These are phyloP conservation scores for Crithidia expoeki DNA, from an alignment of 208 protist species.

Conservation along the genomic window DNA sequence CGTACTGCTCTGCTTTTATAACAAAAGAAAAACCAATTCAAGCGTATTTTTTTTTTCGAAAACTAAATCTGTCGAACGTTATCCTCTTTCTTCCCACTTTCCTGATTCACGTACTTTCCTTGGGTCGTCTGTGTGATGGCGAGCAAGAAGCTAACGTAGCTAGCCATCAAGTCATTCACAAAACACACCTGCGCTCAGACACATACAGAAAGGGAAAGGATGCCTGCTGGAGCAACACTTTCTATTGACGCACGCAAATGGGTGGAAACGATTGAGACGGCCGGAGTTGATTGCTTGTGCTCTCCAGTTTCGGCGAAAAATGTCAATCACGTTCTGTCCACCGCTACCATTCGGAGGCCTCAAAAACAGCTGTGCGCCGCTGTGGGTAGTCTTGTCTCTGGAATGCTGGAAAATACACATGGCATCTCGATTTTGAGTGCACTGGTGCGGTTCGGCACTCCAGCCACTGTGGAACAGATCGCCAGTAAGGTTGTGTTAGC, in stretches of 20 bases:
- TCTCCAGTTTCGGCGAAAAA: slow-evolving; percentile 67
- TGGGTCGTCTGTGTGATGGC: no score
- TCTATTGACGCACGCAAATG: slow-evolving; percentile 72
- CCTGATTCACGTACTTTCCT: background rate
- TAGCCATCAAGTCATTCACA: no score
- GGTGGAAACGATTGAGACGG: slow-evolving; percentile 53
- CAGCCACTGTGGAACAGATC: slow-evolving; percentile 60
- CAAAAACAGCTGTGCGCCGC: slow-evolving; percentile 70
- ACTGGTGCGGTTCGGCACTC: slow-evolving; percentile 79
- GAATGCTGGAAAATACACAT: slow-evolving; percentile 47
- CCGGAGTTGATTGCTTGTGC: slow-evolving; percentile 53
- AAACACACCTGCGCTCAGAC: background rate
- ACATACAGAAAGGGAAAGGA: background rate
- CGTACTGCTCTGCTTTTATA: no score
- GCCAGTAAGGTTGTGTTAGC: slow-evolving; percentile 29
- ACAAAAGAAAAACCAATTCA: no score
- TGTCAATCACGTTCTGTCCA: slow-evolving; percentile 78
- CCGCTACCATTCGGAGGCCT: slow-evolving; percentile 53
- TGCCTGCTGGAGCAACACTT: slow-evolving; percentile 32
- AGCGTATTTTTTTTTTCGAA: no score
- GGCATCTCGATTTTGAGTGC: slow-evolving; percentile 73
- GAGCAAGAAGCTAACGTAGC: no score
- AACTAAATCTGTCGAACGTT: no score
- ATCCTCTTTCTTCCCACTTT: no score
- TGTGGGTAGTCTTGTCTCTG: slow-evolving; percentile 49